phyloP scores from a whole-genome alignment of 164 flowering plant genomes.

The Litsea cubeba region DNA sequence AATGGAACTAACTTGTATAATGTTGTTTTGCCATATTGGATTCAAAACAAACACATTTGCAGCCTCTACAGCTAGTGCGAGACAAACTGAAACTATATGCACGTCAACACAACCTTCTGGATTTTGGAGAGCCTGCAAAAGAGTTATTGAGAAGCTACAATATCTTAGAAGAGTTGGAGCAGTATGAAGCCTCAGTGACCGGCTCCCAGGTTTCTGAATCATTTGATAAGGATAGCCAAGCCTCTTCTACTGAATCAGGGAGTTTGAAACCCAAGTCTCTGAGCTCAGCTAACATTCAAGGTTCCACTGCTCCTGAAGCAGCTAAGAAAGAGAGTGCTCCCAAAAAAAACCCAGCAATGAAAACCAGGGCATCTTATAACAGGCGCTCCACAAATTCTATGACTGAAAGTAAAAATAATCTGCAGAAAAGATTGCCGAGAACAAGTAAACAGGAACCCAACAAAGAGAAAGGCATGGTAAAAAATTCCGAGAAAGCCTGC shows the following conservation, averaged over 20 bases:
- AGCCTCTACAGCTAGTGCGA: slow-evolving; percentile 67
- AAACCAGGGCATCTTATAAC: slow-evolving; percentile 24
- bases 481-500: slow-evolving; percentile 35
- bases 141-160: slow-evolving; percentile 52
- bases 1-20: neutral
- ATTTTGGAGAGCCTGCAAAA: slow-evolving; percentile 51
- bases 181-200: slow-evolving; percentile 52
- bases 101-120: slow-evolving; percentile 49
- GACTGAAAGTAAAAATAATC: slow-evolving; percentile 21
- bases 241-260: slow-evolving; percentile 37
- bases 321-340: slow-evolving; percentile 31
- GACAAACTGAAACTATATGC: slow-evolving; percentile 75
- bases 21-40: neutral
- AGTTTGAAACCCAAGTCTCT: slow-evolving; percentile 56
- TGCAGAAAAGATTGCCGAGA: slow-evolving; percentile 42
- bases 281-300: slow-evolving; percentile 33
- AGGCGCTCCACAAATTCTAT: slow-evolving; percentile 33
- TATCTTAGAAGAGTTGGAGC: slow-evolving; percentile 46
- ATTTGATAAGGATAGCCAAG: slow-evolving; percentile 58
- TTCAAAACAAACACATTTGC: slow-evolving; percentile 3
- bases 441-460: slow-evolving; percentile 30
- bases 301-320: slow-evolving; percentile 26
- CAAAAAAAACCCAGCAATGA: slow-evolving; percentile 25
- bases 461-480: slow-evolving; percentile 28
- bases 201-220: slow-evolving; percentile 50